Percentiles rank a stretch among this genome's conserved stretches.
These are phyloP conservation scores for Coelastrella sp. DNA, from an alignment of 139 green algal genomes.

Conservation along the genomic window DNA sequence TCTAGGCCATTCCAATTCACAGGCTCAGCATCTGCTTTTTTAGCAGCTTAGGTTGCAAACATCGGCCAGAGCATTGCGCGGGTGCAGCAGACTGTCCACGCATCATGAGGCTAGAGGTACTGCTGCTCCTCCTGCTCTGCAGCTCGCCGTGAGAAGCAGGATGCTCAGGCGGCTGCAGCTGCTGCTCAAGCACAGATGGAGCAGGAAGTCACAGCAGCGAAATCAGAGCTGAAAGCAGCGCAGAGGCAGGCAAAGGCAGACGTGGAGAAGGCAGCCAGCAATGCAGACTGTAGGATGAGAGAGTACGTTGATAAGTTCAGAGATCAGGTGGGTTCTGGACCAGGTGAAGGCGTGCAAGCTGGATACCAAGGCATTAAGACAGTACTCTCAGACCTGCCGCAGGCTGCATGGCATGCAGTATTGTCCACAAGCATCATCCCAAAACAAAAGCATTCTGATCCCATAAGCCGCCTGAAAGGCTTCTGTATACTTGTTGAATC, in stretches of 20 bases:
- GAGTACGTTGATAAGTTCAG: slow-evolving; percentile 62
- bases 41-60: too few species aligned
- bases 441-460: too few species aligned
- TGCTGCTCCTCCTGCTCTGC: background rate
- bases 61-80: too few species aligned
- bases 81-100: too few species aligned
- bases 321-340: slow-evolving; percentile 39
- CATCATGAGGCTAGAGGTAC: background rate
- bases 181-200: slow-evolving; percentile 54
- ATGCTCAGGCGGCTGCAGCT: slow-evolving; percentile 64
- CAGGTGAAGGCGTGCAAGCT: background rate
- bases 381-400: too few species aligned
- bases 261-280: slow-evolving; percentile 25
- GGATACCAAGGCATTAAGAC: too few species aligned
- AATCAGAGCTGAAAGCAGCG: slow-evolving; percentile 2
- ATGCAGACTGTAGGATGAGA: slow-evolving; percentile 49
- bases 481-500: too few species aligned
- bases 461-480: too few species aligned
- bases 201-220: slow-evolving; percentile 31
- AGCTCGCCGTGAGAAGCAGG: slow-evolving; percentile 74
- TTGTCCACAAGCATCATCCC: too few species aligned
- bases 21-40: too few species aligned
- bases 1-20: too few species aligned
- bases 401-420: too few species aligned
- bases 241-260: slow-evolving; percentile 26